Evolutionary conservation across 768 basidiomycete genomes (phyloP), one percentile per base, ranked within the genome.

Genomic region (Tulasnella sp.): DNA sequence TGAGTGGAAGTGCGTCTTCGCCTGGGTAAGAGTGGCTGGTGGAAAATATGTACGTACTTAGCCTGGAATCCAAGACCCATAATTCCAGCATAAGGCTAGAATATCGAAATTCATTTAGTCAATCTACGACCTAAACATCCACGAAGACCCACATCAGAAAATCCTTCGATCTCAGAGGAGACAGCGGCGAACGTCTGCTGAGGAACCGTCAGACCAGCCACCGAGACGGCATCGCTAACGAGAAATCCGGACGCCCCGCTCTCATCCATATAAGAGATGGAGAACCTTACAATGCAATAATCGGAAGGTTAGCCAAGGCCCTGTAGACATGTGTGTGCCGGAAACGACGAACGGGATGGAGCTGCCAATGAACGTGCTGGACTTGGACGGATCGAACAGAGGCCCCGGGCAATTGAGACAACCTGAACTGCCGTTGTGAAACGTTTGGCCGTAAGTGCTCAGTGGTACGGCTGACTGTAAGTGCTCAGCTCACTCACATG

Each of bases 111-210:
- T n/a, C 11, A 0, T 44, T 37, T 24, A 31, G n/a, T 74, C 9
- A 41, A 8, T 18, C 18, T 24, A 12, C 4, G 31, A 12, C 31
- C 3, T 24, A 24, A 54, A 11, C 22, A 0, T 14, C 34, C 31
- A 5, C 18, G 16, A 75, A 7, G n/a, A 82, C 58, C 12, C 78
- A 69, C 81, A 46, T 76, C 76, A 34, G 46, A 20, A 24, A 76
- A 76, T 22, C 76, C 54, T 54, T 82, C 20, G 14, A 87, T 88
- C 76, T 88, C 88, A 1, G 82, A 83, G 18, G 83, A 85, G 34
- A 89, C 89, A 31, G 86, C 87, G 20, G 89, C 89, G 18, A 91
- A 82, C 3, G 85, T 85, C 83, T 90, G 90, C 50, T 83, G 83
- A 6, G 82, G 82, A 7, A 87, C 89, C 83, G 86, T 86, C 22